Conservation (phyloP, 495 filamentous ascomycete species). For the Penicillium macrosclerotiorum region DNA sequence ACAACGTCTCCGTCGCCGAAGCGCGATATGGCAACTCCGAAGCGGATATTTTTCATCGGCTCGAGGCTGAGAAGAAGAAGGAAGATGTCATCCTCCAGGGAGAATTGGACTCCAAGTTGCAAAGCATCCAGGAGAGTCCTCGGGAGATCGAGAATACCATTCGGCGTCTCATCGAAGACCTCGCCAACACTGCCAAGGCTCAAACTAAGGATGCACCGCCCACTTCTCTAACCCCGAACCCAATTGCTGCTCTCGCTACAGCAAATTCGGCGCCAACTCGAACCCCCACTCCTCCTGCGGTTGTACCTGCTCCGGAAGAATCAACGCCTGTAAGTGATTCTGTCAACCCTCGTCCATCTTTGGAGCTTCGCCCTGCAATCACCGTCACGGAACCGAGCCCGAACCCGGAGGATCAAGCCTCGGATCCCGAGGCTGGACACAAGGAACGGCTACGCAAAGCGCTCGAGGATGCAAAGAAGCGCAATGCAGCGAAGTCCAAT, state of each 20-base stretch:
- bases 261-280: conserved; percentile 10
- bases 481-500: conserved; percentile 42
- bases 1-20: conserved; percentile 52
- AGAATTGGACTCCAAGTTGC: conserved; percentile 45
- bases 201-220: no score
- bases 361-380: conserved; percentile 10
- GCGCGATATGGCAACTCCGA: conserved; percentile 48
- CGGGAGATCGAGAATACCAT: conserved; percentile 31
- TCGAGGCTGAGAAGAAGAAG: conserved; percentile 50
- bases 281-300: conserved; percentile 4
- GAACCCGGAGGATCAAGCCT: not conserved
- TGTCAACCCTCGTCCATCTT: conserved; percentile 1
- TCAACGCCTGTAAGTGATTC: not conserved
- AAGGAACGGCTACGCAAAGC: conserved; percentile 47
- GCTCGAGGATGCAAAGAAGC: conserved; percentile 48
- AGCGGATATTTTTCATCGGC: conserved; percentile 38
- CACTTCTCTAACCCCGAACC: conserved; percentile 13
- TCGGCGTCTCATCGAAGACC: conserved; percentile 27
- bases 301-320: not conserved
- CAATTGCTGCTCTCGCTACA: conserved; percentile 9
- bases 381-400: conserved; percentile 4
- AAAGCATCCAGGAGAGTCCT: conserved; percentile 46
- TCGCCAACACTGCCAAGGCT: conserved; percentile 30
- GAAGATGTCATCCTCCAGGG: conserved; percentile 49
- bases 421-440: conserved; percentile 36